Base-by-base conservation (phyloP, 2,329 filamentous ascomycete species). In the Curvularia sp. region DNA sequence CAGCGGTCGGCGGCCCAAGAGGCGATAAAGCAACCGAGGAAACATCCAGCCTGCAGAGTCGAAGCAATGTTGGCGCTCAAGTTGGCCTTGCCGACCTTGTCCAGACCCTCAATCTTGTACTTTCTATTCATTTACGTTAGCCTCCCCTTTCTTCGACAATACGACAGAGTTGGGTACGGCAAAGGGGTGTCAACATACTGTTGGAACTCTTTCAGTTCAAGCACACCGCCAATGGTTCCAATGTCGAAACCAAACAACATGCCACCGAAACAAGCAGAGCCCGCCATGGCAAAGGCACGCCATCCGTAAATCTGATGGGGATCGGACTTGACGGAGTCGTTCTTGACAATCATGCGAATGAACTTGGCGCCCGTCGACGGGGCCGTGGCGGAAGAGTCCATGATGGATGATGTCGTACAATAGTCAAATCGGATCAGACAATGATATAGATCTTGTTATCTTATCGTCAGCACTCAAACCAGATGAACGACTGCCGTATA, bases 301-400 rank as follows among this genome's bases (percentile, higher is more conserved):
- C 87, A 90, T 69, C 87, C 87, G 77, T 90, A 90, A 58, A 90
- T 87, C 72, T 89, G 84, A 19, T 82, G 80, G 18, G 88, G 88
- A 70, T 91, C 88, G 34, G 79, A 76, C 70, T 83, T 87, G 85
- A 91, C 90, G 43, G 89, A 86, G 74, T 91, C 87, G 80, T 91
- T 91, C 76, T 84, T 84, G 66, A 89, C 83, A 69, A 89, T 80
- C 66, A 77, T 78, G 66, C 80, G 80, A 55, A 89, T 81, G 64
- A 87, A 72, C 32, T 64, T 65, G 42, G 74, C 73, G 25, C 73
- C 74, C 32, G 59, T 42, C 43, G 68, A 60, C 30, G 55, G 59
- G 21, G 12, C 15, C 7, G 28, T 23, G 30, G 12, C 9, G 15
- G 47, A 39, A 19, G 47, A 61, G 30, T 64, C 49, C 59, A 57